Conservation (phyloP, 2,329 filamentous ascomycete genomes). For the Pestalotiopsis sp. region DNA sequence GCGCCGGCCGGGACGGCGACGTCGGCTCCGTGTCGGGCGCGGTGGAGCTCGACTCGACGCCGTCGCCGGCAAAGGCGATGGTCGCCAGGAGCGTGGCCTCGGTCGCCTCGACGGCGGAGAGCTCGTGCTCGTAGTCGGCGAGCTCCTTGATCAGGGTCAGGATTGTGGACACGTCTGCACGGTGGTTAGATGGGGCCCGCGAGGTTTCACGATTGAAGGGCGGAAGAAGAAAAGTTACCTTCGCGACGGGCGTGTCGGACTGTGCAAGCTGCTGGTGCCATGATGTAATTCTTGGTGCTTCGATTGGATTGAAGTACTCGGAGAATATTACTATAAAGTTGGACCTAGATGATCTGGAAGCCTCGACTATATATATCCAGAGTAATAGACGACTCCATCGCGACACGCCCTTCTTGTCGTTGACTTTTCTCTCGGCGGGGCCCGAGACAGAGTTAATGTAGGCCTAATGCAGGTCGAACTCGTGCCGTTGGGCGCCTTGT, state of each 20-base stretch:
- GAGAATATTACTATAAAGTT: background rate
- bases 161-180: constrained; percentile 76
- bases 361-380: background rate
- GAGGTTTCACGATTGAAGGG: background rate
- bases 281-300: constrained; percentile 14
- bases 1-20: constrained; percentile 62
- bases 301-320: background rate
- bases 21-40: constrained; percentile 52
- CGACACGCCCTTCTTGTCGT: constrained; percentile 3
- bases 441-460: background rate
- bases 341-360: background rate
- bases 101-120: constrained; percentile 75
- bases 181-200: background rate
- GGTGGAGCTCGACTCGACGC: constrained; percentile 39
- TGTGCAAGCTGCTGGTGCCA: constrained; percentile 31
- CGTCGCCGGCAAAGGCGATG: constrained; percentile 70
- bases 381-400: background rate
- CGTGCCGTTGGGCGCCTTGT: background rate
- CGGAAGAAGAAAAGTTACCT: constrained; percentile 40
- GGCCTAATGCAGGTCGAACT: background rate
- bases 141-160: constrained; percentile 80
- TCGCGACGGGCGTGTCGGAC: constrained; percentile 61
- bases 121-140: constrained; percentile 82
- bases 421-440: background rate
- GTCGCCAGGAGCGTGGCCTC: constrained; percentile 70